Evolutionary conservation across 768 basidiomycete species (phyloP).

Genomic region (Leucocoprinus leucothites): DNA sequence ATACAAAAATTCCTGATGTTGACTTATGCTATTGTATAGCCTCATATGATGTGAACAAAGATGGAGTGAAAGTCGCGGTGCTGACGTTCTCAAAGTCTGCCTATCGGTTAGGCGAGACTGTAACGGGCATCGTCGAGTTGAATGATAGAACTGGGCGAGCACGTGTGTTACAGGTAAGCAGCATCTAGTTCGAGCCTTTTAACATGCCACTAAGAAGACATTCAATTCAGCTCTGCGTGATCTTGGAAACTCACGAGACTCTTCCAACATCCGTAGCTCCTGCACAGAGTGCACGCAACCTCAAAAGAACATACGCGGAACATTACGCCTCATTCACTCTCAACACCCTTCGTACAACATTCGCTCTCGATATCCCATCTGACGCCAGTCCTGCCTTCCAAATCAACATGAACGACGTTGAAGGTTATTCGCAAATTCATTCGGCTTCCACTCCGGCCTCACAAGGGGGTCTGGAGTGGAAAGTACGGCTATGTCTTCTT

Average conservation of each 20-base stretch:
- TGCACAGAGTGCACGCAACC: conserved; percentile 42
- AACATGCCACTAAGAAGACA: not conserved
- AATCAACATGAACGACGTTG: conserved; percentile 44
- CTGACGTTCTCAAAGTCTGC: conserved; percentile 90
- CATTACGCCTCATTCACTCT: conserved; percentile 75
- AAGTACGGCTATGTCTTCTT: conserved; percentile 80
- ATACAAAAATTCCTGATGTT: not conserved
- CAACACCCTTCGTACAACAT: conserved; percentile 74
- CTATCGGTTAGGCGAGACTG: conserved; percentile 89
- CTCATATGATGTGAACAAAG: conserved; percentile 94
- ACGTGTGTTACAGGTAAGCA: conserved; percentile 80
- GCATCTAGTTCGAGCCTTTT: not conserved
- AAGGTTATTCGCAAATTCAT: conserved; percentile 11
- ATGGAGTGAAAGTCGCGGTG: conserved; percentile 84
- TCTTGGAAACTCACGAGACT: conserved; percentile 86
- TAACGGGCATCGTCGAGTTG: conserved; percentile 83
- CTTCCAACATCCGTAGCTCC: conserved; percentile 61
- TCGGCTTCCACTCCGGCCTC: conserved; percentile 10
- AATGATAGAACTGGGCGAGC: conserved; percentile 69
- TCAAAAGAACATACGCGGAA: conserved; percentile 81
- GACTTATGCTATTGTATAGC: conserved; percentile 39
- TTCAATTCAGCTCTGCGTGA: conserved; percentile 71
- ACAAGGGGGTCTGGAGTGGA: conserved; percentile 86
- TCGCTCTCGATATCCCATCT: conserved; percentile 88
- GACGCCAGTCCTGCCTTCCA: conserved; percentile 89